Base-by-base conservation (phyloP, 2,329 filamentous ascomycete genomes). In the Neofusicoccum laricinum region DNA sequence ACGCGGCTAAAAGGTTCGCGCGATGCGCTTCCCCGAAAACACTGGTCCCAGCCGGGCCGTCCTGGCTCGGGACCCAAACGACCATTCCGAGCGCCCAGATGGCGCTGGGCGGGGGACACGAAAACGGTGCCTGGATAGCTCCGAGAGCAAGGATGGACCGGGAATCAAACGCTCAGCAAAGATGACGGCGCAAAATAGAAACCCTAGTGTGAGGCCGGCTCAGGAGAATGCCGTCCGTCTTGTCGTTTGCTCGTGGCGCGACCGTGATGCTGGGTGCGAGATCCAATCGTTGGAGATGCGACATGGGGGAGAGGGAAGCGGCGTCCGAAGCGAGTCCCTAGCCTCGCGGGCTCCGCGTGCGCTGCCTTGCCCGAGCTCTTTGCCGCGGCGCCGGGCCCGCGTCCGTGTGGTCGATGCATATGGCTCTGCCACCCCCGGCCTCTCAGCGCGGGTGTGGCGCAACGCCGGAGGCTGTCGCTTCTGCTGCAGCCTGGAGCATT, bases 401-500 rank as follows among this genome's bases (percentile, higher is more conserved):
- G 55, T 59, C 55, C 55, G 41, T 46, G 32, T 59, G 55, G 55
- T 36, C 41, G 41, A 34, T 10, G 17, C 4, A 4, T 43, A 30
- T 30, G 25, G 25, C 25, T 30, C 25, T 38, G 21, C 48, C 30
- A n/a, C 14, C 17, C 51, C 51, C 12, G n/a, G n/a, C 14, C 50
- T 32, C 50, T 41, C 51, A 41, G 36, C 19, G 51, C 55, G 55
- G 55, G 55, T 59, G 55, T 59, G 55, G 55, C 55, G 55, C 41
- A 46, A 30, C 19, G 30, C 55, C 55, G 55, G 38, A 32, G 32
- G 11, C 41, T 59, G 25, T 30, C 25, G 25, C 25, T 30, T 30
- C 25, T 30, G 25, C 25, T 4, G 55, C 55, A 46, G 30, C 21
- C 11, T 59, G 55, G 55, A 46, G 41, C 34, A 36, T 59, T 46